Conservation (phyloP, 1,284 basidiomycete species). For the Fistulinella cinereoalba region DNA sequence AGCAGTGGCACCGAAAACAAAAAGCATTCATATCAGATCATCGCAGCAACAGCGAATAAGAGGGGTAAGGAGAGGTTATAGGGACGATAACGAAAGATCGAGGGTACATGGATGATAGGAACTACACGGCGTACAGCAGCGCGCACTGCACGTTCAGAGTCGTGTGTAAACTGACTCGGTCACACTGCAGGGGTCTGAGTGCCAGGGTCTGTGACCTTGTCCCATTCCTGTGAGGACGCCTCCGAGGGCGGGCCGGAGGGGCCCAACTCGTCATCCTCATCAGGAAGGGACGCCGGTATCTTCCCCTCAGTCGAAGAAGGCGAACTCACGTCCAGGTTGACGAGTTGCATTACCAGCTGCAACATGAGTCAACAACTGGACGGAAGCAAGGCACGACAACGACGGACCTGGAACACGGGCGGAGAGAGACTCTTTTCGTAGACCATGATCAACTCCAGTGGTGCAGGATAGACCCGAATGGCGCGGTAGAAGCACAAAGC, state of each 20-base stretch:
- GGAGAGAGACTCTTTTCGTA: constrained; percentile 91
- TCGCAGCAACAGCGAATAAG: constrained; percentile 22
- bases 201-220: constrained; percentile 72
- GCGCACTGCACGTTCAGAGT: constrained; percentile 31
- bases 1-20: constrained; percentile 35
- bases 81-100: constrained; percentile 14
- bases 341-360: constrained; percentile 84
- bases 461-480: constrained; percentile 90
- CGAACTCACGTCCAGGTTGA: constrained; percentile 83
- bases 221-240: constrained; percentile 83
- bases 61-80: constrained; percentile 19
- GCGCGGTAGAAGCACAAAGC: constrained; percentile 93
- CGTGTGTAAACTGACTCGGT: constrained; percentile 30
- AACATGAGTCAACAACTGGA: not conserved
- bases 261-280: constrained; percentile 52
- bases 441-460: constrained; percentile 88
- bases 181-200: constrained; percentile 47
- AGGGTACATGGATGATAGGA: constrained; percentile 26
- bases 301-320: constrained; percentile 42
- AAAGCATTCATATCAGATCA: constrained; percentile 64
- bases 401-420: constrained; percentile 74
- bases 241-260: constrained; percentile 73
- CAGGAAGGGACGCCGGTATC: constrained; percentile 33
- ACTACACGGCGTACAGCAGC: constrained; percentile 34
- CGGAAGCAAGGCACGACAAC: not conserved